Percentiles rank a stretch among this genome's conserved stretches.
Conservation (phyloP, 768 basidiomycete genomes). For the Austroboletus festivus region DNA sequence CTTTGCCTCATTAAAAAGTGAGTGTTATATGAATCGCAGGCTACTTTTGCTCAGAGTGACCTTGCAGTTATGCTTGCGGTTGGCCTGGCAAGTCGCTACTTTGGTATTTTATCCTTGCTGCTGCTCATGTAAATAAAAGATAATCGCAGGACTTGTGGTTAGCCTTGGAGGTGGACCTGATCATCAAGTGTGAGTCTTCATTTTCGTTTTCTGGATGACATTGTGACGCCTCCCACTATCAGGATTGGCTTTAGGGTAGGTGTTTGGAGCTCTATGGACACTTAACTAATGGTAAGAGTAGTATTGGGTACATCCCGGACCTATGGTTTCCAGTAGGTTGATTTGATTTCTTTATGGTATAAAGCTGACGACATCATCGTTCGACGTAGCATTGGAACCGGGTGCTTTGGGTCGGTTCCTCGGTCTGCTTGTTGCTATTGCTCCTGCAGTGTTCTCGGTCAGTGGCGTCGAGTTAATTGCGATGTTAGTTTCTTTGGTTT, state of each 20-base stretch:
- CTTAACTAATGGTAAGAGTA: constrained; percentile 1
- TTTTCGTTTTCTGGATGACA: constrained; percentile 24
- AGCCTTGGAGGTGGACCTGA: constrained; percentile 59
- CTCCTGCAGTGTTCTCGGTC: constrained; percentile 60
- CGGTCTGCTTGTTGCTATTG: constrained; percentile 18
- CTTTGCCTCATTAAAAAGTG: constrained; percentile 24
- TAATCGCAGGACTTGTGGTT: constrained; percentile 46
- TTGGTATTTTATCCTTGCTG: background rate
- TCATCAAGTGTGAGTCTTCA: constrained; percentile 37
- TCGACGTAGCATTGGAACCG: constrained; percentile 15
- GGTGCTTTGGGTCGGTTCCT: constrained; percentile 22
- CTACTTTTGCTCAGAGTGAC: background rate
- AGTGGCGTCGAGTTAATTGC: constrained; percentile 76
- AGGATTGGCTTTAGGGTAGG: constrained; percentile 21
- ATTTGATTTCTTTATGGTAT: background rate
- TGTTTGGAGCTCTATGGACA: background rate
- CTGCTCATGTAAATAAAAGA: constrained; percentile 13
- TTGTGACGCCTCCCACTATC: constrained; percentile 1
- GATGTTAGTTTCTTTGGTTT: constrained; percentile 41
- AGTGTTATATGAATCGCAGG: background rate
- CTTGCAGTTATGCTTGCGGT: constrained; percentile 36
- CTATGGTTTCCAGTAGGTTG: constrained; percentile 21
- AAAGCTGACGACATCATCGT: background rate
- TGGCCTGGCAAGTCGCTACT: constrained; percentile 23
- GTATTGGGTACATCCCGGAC: constrained; percentile 26